A percentile compares a stretch with the other conserved stretches of the same genome.
Evolutionary conservation across 805 yeast genomes (phyloP).

Genomic region (Blastobotrys muscicola): DNA sequence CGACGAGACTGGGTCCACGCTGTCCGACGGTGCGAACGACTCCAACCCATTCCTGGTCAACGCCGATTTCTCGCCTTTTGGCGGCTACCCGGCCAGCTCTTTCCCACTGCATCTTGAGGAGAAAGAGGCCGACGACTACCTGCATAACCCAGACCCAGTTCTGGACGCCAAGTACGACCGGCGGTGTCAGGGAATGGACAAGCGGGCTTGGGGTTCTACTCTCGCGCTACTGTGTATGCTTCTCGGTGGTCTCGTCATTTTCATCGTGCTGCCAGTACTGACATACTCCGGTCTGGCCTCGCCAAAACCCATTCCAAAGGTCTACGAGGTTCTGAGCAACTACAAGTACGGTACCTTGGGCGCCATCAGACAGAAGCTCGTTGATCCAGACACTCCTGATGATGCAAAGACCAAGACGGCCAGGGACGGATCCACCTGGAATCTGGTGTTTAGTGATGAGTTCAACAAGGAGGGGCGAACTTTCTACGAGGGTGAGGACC

Average conservation of each 20-base stretch:
- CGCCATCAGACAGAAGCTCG: conserved; percentile 50
- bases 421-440: conserved; percentile 58
- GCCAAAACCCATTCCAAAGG: conserved; percentile 9
- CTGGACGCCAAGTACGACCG: conserved; percentile 76
- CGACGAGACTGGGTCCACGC: conserved; percentile 15
- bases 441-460: conserved; percentile 81
- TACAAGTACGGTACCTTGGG: conserved; percentile 49
- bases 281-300: conserved; percentile 65
- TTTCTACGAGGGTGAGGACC: conserved; percentile 85
- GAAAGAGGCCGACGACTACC: conserved; percentile 87
- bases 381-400: conserved; percentile 67
- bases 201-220: conserved; percentile 27
- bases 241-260: conserved; percentile 55
- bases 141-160: conserved; percentile 94
- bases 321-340: conserved; percentile 37
- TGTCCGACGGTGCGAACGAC: conserved; percentile 13
- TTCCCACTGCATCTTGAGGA: conserved; percentile 89
- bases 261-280: conserved; percentile 72
- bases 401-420: conserved; percentile 42
- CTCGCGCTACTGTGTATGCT: conserved; percentile 41
- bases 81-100: conserved; percentile 90
- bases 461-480: conserved; percentile 85
- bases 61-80: conserved; percentile 61
- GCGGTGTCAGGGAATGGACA: conserved; percentile 27
- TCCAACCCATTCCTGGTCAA: conserved; percentile 26